Conservation (phyloP, 192 early-diverging fungal genomes). For the Physocladia obscura region DNA sequence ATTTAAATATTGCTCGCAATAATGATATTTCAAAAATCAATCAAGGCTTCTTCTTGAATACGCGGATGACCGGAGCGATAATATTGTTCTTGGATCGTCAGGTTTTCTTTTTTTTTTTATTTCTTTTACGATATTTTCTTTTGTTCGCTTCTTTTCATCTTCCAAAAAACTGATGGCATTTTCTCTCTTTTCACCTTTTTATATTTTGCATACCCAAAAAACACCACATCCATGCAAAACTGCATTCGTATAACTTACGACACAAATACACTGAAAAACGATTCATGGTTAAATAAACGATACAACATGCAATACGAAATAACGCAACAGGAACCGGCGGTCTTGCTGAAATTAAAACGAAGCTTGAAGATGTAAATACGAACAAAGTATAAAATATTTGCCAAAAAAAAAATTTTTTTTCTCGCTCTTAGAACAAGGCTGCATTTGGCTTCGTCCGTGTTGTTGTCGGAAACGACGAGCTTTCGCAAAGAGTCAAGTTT, state of each 20-base stretch:
- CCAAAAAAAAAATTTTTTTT: not conserved
- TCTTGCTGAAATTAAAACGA: constrained; percentile 58
- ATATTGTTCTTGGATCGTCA: constrained; percentile 5
- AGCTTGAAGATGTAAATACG: constrained; percentile 48
- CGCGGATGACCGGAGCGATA: constrained; percentile 39
- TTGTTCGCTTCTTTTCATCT: not conserved
- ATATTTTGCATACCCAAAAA: too few species aligned
- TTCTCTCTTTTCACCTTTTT: too few species aligned
- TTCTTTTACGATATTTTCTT: not conserved
- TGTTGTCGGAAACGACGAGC: constrained; percentile 60
- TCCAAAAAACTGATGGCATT: too few species aligned
- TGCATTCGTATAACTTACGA: too few species aligned
- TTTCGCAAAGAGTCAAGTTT: constrained; percentile 47
- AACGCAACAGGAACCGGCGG: constrained; percentile 54
- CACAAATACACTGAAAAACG: constrained; percentile 37
- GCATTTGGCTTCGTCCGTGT: constrained; percentile 78
- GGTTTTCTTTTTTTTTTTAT: not conserved
- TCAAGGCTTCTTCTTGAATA: constrained; percentile 63
- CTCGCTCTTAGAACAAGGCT: constrained; percentile 49
- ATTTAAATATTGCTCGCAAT: too few species aligned
- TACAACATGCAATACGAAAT: too few species aligned
- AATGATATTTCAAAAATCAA: too few species aligned
- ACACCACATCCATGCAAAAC: too few species aligned
- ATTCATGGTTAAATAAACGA: constrained; percentile 42
- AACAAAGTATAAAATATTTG: not conserved